Conservation (phyloP, 345 rosid genomes). For the Stellera chamaejasme region DNA sequence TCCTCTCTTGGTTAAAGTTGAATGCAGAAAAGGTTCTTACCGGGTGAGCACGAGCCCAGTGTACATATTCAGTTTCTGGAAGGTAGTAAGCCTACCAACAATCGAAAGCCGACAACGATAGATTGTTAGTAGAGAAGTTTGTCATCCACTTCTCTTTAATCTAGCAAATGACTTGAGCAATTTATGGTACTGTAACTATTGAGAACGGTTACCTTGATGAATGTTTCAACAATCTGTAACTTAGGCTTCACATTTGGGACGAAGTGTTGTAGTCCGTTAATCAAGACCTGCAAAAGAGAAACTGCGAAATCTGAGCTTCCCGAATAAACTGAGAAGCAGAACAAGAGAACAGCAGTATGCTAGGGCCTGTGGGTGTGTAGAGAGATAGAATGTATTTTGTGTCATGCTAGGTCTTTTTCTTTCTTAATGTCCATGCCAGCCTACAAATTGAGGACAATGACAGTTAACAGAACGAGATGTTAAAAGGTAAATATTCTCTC, state of each 20-base stretch:
- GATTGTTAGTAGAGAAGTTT: too few relatives aligned
- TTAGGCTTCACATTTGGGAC: slow-evolving; percentile 76
- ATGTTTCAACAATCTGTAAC: slow-evolving; percentile 73
- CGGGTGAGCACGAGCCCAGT: slow-evolving; percentile 93
- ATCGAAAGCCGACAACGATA: neutral
- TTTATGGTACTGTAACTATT: too few relatives aligned
- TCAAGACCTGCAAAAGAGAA: slow-evolving; percentile 54
- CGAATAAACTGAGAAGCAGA: slow-evolving; percentile 1
- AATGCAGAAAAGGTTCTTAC: slow-evolving; percentile 32
- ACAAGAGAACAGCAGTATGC: neutral
- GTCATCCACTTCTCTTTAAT: too few relatives aligned
- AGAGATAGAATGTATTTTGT: too few relatives aligned
- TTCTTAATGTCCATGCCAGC: too few relatives aligned
- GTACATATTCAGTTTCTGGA: slow-evolving; percentile 92
- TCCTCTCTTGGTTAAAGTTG: neutral
- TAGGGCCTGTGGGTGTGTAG: too few relatives aligned
- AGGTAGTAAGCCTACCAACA: slow-evolving; percentile 79
- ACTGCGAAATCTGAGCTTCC: neutral
- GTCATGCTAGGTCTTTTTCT: too few relatives aligned
- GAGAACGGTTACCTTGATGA: slow-evolving; percentile 55
- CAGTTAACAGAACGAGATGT: too few relatives aligned
- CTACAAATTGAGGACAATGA: too few relatives aligned
- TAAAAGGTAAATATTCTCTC: too few relatives aligned
- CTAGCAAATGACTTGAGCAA: too few relatives aligned
- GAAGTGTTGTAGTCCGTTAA: slow-evolving; percentile 80